Evolutionary conservation across 1,139 yeast species (phyloP), one percentile per base, ranked within the genome.

Genomic region (Kurtzmaniella quercitrusa): DNA sequence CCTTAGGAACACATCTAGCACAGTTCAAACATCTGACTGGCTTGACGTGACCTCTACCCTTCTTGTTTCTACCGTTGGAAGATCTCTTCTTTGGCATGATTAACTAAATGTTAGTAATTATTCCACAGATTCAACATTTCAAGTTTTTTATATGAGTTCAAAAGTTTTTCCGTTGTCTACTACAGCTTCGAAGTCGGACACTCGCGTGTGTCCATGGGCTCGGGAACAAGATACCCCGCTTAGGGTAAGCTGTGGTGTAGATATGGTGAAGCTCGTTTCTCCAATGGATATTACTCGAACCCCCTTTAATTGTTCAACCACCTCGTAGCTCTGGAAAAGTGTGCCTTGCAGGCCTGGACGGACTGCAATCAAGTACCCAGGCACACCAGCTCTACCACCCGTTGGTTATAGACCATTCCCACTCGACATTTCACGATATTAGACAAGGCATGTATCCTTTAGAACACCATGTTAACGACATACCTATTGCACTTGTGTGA

Each of bases 1-100:
- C 98, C 89, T 93, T 94, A 72, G 99, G 98, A 66, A 93, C 96
- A 82, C 95, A 88, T 79, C 95, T 90, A 68, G 97, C 88, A 81
- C 99, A 93, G 97, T 93, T 93, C 73, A 91, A 87, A 84, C 99
- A 93, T 86, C 99, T 91, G 72, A 93, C 97, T 73, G 96, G 95
- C 80, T 87, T 86, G 77, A 88, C 96, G 96, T 93, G 98, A 74
- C 99, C 99, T 88, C 99, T 93, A 75, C 98, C 98, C 84, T 90
- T 90, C 95, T 93, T 93, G 95, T 94, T 93, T 85, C 98, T 93
- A 85, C 99, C 99, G 97, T 90, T 90, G 94, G 97, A 89, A 79
- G 98, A 90, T 90, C 99, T 93, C 98, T 93, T 93, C 90, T 93
- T 93, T 79, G 98, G 97, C 98, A 93, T 93, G 66, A 78, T 81